These are phyloP conservation scores for Manihot esculenta DNA, from an alignment of 441 rosid species.

Conservation along the genomic window DNA sequence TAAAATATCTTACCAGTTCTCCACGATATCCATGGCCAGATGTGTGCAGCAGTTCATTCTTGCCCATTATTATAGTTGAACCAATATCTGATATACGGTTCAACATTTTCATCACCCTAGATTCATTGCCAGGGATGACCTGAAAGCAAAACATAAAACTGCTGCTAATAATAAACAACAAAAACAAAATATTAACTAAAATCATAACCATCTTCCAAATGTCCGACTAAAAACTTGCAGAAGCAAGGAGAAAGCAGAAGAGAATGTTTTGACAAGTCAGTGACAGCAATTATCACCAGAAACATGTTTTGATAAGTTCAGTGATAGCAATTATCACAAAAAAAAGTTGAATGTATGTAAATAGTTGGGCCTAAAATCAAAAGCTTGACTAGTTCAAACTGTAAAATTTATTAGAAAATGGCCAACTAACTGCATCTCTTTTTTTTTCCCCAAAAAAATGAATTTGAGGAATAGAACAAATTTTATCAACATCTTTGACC, in stretches of 20 bases:
- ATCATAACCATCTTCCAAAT: background rate
- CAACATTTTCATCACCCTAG: slow-evolving; percentile 96
- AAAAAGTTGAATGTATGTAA: background rate
- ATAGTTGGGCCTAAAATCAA: background rate
- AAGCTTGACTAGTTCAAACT: background rate
- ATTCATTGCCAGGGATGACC: slow-evolving; percentile 98
- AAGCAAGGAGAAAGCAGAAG: background rate
- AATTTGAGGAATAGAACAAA: background rate
- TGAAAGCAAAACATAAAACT: slow-evolving; percentile 32
- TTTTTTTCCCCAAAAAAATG: background rate
- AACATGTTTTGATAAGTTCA: too few species aligned
- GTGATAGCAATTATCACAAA: too few species aligned
- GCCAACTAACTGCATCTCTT: background rate
- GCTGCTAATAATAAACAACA: background rate
- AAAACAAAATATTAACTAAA: background rate
- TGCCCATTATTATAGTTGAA: slow-evolving; percentile 85
- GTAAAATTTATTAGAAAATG: background rate
- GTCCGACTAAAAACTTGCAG: background rate
- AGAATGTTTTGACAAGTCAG: background rate
- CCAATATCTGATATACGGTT: slow-evolving; percentile 93
- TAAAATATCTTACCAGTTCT: slow-evolving; percentile 60
- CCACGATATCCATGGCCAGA: slow-evolving; percentile 98
- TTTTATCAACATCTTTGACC: background rate
- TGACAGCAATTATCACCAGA: background rate
- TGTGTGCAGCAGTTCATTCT: slow-evolving; percentile 80